Base-by-base conservation (phyloP, 148 eudicot species). In the Linanthus parryae region DNA sequence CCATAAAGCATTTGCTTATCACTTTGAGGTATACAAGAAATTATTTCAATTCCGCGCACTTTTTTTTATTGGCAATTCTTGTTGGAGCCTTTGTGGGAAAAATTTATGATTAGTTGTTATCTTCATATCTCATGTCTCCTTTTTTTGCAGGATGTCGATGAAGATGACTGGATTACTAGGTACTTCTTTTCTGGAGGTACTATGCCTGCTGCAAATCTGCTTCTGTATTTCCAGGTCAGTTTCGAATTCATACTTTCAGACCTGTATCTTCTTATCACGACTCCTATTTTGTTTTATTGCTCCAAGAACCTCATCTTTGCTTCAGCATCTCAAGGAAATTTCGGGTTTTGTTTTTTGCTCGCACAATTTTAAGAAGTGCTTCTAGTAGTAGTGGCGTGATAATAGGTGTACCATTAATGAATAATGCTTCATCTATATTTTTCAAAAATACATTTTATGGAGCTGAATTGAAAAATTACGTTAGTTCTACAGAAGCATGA, bases 151-250 rank as follows among this genome's bases (percentile, higher is more conserved):
- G 96, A 88, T 77, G 64, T 80, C 19, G 74, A 61, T 39, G 88
- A 88, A 5, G 95, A 84, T 62, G 96, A 88, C 64, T 94, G 99
- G 99, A 84, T 94, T 47, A 82, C 91, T 6, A 73, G 95, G 56
- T 78, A 88, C 69, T 94, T 94, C 75, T 94, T 94, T 52, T 66
- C 70, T 5, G 96, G 96, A 44, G 99, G 99, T 45, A 92, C 96
- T 41, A 88, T 92, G 96, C 88, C 99, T 31, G 75, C 99, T 13
- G 94, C 99, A 59, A 80, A 88, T 69, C 62, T 94, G 25, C 99
- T 94, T 29, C 79, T 94, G 10, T 94, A 88, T 54, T 94, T 88
- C 68, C 99, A 94, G 91, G 99, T 92, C 20, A 53, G 66, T 58
- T 28, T 24, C 12, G 15, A 16, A 22, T 40, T 46, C 7, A 8